A percentile compares a stretch with the other conserved stretches of the same genome.
These are phyloP conservation scores for Begonia fuchsioides DNA, from an alignment of 306 rosid genomes.

Conservation along the genomic window DNA sequence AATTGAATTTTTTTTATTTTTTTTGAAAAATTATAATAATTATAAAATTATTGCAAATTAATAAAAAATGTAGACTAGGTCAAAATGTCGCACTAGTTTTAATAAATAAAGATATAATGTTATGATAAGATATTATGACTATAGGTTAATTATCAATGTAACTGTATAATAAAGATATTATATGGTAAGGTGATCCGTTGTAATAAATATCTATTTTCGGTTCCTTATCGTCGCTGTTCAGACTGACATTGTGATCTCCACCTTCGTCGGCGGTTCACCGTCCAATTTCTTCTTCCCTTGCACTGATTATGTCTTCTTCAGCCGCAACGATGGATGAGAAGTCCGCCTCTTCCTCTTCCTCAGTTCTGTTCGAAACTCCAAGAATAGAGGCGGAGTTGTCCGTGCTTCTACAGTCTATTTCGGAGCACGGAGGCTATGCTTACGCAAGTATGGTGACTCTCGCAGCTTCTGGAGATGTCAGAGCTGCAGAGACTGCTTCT, in stretches of 20 bases:
- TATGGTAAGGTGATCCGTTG: no score
- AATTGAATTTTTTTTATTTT: no score
- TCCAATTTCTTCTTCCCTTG: neutral
- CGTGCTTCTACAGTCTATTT: slow-evolving; percentile 45
- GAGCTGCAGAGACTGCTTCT: slow-evolving; percentile 65
- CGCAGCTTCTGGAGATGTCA: slow-evolving; percentile 43
- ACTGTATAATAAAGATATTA: no score
- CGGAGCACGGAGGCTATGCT: slow-evolving; percentile 76
- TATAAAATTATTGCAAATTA: no score
- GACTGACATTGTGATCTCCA: neutral
- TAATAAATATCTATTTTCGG: no score
- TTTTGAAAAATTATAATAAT: no score
- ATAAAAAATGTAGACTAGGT: no score
- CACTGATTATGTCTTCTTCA: slow-evolving; percentile 26
- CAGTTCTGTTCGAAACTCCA: slow-evolving; percentile 32
- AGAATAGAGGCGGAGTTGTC: slow-evolving; percentile 35
- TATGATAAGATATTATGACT: no score
- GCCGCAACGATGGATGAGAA: neutral
- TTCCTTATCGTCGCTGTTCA: no score
- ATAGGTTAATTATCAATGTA: no score
- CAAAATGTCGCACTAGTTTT: no score
- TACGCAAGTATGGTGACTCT: slow-evolving; percentile 61
- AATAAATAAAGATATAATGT: no score
- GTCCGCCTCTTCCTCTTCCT: neutral
- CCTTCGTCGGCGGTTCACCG: neutral